These are phyloP conservation scores for Verticillium nonalfalfae DNA, from an alignment of 2,329 filamentous ascomycete genomes.

Conservation along the genomic window DNA sequence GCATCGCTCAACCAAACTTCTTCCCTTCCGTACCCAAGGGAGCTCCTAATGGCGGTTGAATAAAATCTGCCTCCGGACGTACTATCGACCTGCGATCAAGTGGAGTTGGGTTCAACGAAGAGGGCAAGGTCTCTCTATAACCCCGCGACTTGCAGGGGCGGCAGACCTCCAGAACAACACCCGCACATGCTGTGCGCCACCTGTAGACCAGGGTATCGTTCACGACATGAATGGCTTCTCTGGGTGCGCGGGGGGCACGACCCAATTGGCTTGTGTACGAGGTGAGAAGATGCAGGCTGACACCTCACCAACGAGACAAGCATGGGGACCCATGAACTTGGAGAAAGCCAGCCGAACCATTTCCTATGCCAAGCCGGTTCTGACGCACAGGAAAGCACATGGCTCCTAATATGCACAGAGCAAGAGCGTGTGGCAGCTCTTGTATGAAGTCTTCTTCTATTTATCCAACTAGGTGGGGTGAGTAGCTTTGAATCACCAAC, in stretches of 20 bases:
- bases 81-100: neutral
- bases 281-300: neutral
- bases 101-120: neutral
- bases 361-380: neutral
- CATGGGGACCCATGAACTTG: neutral
- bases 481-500: neutral
- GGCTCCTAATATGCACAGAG: neutral
- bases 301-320: neutral
- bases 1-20: slow-evolving; percentile 67
- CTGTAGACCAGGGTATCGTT: neutral
- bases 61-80: neutral
- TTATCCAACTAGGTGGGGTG: neutral
- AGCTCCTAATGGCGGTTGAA: slow-evolving; percentile 24
- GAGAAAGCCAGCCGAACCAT: neutral
- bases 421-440: neutral
- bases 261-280: neutral
- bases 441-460: neutral
- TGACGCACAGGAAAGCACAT: neutral
- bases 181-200: neutral
- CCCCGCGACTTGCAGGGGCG: neutral
- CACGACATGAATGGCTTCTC: too few relatives aligned
- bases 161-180: neutral
- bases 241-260: neutral
- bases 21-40: slow-evolving; percentile 82
- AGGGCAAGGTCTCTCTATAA: neutral